Evolutionary conservation across 2,329 filamentous ascomycete species (phyloP), one percentile per base, ranked within the genome.

Genomic region (Cladophialophora chaetospira): DNA sequence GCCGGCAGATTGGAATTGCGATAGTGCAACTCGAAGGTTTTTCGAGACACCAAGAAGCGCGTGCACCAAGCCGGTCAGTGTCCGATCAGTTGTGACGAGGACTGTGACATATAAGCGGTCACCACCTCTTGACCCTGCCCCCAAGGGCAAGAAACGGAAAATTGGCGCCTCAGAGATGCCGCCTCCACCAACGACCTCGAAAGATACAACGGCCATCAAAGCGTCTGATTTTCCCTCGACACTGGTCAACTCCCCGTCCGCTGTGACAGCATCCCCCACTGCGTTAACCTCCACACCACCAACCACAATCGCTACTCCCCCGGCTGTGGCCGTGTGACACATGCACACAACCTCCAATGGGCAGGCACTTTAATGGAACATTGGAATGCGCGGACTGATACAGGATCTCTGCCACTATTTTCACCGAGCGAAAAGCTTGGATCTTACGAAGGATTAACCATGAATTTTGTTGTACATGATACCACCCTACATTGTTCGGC

Each of bases 81-180:
- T 97, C 57, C 81, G 90, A 53, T 91, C 97, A 72, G 91, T 97
- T 3, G 89, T 97, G 51, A 97, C 92, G n/a, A 83, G 91, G 65
- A 97, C 91, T 13, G 89, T 96, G 58, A 96, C 90, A 36, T 96
- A 95, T 74, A 96, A 89, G 67, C 75, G 79, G 51, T 71, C 88
- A 70, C 81, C 69, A 60, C 81, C 87, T 63, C 89, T 97, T 77
- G 89, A 91, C 64, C 89, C 92, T 21, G 91, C 92, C 33, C 93
- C 91, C 5, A 92, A 92, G 73, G 92, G 92, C 63, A 97, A 97
- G 82, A 85, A 91, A 76, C 87, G 92, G 77, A 95, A 90, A 79
- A 74, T 85, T 6, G 50, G 59, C 35, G 38, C 45, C n/a, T 29
- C 51, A 2, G 55, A 50, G 17, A 61, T 62, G 57, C 61, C 59